phyloP scores from a whole-genome alignment of 805 yeast species.

The Candida odintsovae region DNA sequence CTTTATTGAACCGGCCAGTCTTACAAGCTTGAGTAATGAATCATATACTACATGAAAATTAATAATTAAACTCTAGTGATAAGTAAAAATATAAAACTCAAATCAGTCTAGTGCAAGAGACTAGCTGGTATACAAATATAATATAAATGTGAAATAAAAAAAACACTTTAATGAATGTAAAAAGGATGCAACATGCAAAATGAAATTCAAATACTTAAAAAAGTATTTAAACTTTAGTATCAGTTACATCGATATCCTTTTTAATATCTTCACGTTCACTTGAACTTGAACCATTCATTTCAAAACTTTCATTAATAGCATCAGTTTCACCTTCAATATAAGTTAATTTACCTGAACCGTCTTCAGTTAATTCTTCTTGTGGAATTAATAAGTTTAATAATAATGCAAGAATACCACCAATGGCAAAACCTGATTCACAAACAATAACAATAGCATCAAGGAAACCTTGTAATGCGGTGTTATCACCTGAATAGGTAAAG shows the following conservation, averaged over 20 bases:
- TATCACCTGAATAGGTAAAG: constrained; percentile 59
- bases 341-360: constrained; percentile 16
- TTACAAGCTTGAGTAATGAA: no score
- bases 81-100: no score
- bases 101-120: no score
- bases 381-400: constrained; percentile 55
- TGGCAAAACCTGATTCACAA: constrained; percentile 69
- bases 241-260: neutral
- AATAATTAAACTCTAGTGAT: no score
- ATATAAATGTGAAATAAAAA: no score
- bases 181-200: no score
- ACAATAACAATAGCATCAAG: constrained; percentile 61
- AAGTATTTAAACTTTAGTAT: neutral
- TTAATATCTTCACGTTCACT: neutral
- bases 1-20: no score
- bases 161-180: no score
- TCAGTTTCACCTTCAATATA: neutral
- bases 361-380: constrained; percentile 41
- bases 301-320: neutral
- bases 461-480: constrained; percentile 52
- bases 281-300: neutral
- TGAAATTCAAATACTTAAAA: no score
- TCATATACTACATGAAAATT: no score
- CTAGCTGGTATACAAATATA: no score
- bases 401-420: constrained; percentile 61